Evolutionary conservation across 306 rosid genomes (phyloP).

Genomic region (Notholithocarpus densiflorus): DNA sequence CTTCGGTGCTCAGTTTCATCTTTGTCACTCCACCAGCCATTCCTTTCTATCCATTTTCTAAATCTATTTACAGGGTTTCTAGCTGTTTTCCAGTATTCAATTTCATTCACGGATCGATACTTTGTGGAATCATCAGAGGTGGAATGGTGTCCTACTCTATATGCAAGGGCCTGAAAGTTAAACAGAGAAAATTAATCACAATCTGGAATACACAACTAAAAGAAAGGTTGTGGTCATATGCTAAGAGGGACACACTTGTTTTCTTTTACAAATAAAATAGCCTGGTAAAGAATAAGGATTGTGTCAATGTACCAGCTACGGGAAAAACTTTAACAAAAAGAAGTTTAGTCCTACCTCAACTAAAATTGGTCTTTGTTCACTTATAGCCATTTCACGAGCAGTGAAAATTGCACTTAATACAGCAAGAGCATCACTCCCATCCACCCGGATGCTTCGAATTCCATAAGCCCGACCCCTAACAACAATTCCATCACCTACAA

Average conservation of each 20-base stretch:
- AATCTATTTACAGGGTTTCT: slow-evolving; percentile 61
- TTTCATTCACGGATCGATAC: slow-evolving; percentile 56
- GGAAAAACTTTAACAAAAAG: neutral
- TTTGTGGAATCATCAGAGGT: slow-evolving; percentile 79
- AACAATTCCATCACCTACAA: slow-evolving; percentile 72
- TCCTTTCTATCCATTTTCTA: slow-evolving; percentile 52
- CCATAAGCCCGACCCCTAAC: slow-evolving; percentile 72
- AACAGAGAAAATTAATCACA: neutral
- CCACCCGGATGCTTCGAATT: slow-evolving; percentile 59
- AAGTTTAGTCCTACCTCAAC: slow-evolving; percentile 46
- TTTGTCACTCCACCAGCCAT: slow-evolving; percentile 55
- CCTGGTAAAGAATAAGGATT: too few relatives aligned
- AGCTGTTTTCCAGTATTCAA: slow-evolving; percentile 56
- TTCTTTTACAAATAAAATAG: too few relatives aligned
- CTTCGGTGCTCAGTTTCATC: slow-evolving; percentile 51
- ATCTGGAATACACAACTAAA: neutral
- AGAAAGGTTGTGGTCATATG: neutral
- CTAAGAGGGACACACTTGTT: neutral
- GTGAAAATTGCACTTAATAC: slow-evolving; percentile 54
- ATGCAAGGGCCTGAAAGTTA: slow-evolving; percentile 54
- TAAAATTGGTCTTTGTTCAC: slow-evolving; percentile 55
- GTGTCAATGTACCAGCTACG: too few relatives aligned
- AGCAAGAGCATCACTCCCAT: slow-evolving; percentile 77
- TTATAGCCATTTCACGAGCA: slow-evolving; percentile 58
- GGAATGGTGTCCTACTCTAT: slow-evolving; percentile 84